Evolutionary conservation across 208 protist genomes (phyloP).

Genomic region (Vickermania ingenoplastis): DNA sequence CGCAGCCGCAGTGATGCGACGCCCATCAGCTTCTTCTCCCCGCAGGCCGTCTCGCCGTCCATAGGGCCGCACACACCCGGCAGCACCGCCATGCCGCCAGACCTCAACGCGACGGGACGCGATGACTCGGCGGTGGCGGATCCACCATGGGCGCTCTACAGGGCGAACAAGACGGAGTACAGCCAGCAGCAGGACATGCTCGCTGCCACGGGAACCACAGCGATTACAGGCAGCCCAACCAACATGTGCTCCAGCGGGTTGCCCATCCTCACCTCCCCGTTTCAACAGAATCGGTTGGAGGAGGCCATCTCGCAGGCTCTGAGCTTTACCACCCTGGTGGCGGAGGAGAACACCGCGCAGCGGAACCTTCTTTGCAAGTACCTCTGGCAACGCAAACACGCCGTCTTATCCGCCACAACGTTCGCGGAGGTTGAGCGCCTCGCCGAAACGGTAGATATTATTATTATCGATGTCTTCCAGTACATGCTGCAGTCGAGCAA

Average conservation of each 20-base stretch:
- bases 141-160: background rate
- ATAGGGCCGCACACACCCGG: no score
- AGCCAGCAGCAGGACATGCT: background rate
- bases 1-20: background rate
- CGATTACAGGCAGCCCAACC: no score
- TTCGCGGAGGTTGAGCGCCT: conserved; percentile 64
- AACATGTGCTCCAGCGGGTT: no score
- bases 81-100: background rate
- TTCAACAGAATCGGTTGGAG: background rate
- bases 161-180: background rate
- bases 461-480: conserved; percentile 81
- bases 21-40: background rate
- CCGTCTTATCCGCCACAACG: conserved; percentile 68
- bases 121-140: no score
- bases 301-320: conserved; percentile 11
- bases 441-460: conserved; percentile 64
- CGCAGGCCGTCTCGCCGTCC: no score
- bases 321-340: conserved; percentile 79
- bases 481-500: conserved; percentile 37
- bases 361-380: conserved; percentile 82
- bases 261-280: background rate
- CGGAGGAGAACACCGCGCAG: conserved; percentile 71
- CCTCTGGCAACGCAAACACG: conserved; percentile 82
- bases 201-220: background rate
- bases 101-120: no score